Evolutionary conservation across 2,329 filamentous ascomycete genomes (phyloP), one percentile per base, ranked within the genome.

Genomic region (Microsporum ferrugineum): DNA sequence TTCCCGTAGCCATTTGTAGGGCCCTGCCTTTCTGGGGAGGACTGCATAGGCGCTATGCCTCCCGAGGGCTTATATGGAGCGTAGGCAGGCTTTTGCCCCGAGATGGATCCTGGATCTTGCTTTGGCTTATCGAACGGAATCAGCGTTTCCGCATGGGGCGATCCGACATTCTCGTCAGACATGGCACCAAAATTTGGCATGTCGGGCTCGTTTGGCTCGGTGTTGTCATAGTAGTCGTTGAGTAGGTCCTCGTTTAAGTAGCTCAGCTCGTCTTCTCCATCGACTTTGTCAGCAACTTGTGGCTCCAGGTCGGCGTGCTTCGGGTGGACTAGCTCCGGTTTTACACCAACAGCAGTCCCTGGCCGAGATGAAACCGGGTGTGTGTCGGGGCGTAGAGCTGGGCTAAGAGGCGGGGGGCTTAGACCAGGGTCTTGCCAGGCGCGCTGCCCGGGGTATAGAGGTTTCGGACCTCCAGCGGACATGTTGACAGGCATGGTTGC

Each of bases 121-220:
- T 67, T 70, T 6, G 65, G 63, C 49, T 68, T 70, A 34, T 74
- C 72, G 59, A 74, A 64, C 27, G 71, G 72, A 61, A 72, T 67
- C 27, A 71, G 53, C n/a, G 55, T 58, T 57, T 66, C 70, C 62
- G 75, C 71, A 63, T 72, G 70, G 23, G 70, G 67, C 7, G 64
- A 66, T 4, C 71, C 65, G 33, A 67, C 65, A 17, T 62, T 66
- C 4, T 67, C 61, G 29, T 76, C 70, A n/a, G 77, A 74, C 63
- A 81, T 79, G 1, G 79, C 80, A 67, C 84, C 82, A 65, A 86
- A 86, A 65, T 86, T 81, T 1, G 84, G 84, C 82, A 86, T 85
- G 56, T 85, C 82, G 17, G 78, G 77, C 57, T 83, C 80, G 58
- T 71, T 60, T 10, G 45, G 51, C 5, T 17, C 51, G 31, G 33